Conservation (phyloP, 148 eudicot species). For the Arctostaphylos glauca region DNA sequence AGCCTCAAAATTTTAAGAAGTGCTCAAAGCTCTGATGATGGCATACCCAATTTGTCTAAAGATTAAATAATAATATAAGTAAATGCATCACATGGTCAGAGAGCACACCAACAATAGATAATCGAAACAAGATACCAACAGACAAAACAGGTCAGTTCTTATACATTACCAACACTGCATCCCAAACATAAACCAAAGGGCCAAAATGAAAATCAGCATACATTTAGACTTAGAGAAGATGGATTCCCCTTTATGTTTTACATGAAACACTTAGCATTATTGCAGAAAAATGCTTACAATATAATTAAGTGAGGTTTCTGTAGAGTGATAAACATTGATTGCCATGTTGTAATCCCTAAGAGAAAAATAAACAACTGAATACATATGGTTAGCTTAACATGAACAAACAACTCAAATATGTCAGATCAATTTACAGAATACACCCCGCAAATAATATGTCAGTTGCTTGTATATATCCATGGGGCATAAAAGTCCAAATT, state of each 20-base stretch:
- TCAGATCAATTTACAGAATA: not conserved
- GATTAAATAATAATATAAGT: not conserved
- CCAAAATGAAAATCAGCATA: not conserved
- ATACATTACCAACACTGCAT: not conserved
- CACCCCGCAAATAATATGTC: not conserved
- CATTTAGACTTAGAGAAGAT: not conserved
- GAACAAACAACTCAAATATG: slow-evolving; percentile 5
- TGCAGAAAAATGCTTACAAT: not conserved
- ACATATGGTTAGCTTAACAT: not conserved
- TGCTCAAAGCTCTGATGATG: slow-evolving; percentile 2
- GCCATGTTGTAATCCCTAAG: not conserved
- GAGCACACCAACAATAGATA: not conserved
- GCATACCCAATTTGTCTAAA: not conserved
- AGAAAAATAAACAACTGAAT: not conserved
- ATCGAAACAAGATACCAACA: not conserved
- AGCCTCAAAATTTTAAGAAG: not conserved
- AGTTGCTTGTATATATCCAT: not conserved
- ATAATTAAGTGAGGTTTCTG: not conserved
- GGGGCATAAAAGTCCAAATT: not conserved
- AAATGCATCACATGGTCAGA: not conserved
- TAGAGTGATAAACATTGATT: not conserved
- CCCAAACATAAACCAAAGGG: not conserved
- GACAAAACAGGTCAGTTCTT: not conserved
- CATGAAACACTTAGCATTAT: not conserved
- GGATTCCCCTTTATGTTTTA: not conserved